These are phyloP conservation scores for Coleophoma cylindrospora DNA, from an alignment of 2,329 filamentous ascomycete species.

Conservation along the genomic window DNA sequence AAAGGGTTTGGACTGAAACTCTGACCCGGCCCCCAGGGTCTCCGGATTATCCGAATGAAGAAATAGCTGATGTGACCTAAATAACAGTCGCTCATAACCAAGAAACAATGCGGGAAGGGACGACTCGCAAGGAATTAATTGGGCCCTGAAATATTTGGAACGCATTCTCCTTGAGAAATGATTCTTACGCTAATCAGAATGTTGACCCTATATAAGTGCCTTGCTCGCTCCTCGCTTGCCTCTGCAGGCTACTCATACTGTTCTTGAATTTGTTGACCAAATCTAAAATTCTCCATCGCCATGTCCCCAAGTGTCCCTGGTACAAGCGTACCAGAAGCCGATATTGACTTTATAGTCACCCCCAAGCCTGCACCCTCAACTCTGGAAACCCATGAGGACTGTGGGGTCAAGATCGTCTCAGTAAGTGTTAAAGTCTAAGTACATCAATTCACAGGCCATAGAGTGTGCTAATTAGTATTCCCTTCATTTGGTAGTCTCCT, in stretches of 20 bases:
- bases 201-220: too few species aligned
- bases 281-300: background rate
- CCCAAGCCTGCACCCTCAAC: conserved; percentile 15
- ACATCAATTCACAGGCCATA: conserved; percentile 6
- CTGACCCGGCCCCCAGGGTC: too few species aligned
- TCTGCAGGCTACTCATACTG: too few species aligned
- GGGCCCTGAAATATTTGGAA: too few species aligned
- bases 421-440: conserved; percentile 14
- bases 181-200: too few species aligned
- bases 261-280: too few species aligned
- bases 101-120: background rate
- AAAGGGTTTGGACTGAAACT: background rate
- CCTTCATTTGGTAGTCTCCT: conserved; percentile 16
- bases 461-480: background rate
- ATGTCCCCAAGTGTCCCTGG: background rate
- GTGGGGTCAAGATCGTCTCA: conserved; percentile 19
- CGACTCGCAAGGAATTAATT: too few species aligned
- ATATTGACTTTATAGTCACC: conserved; percentile 23
- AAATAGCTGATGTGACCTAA: too few species aligned
- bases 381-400: conserved; percentile 13
- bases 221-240: too few species aligned
- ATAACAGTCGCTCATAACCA: too few species aligned
- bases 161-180: too few species aligned
- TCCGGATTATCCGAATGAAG: too few species aligned
- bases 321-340: conserved; percentile 1